Conservation (phyloP, 345 rosid species). For the Eutrema yunnanense region DNA sequence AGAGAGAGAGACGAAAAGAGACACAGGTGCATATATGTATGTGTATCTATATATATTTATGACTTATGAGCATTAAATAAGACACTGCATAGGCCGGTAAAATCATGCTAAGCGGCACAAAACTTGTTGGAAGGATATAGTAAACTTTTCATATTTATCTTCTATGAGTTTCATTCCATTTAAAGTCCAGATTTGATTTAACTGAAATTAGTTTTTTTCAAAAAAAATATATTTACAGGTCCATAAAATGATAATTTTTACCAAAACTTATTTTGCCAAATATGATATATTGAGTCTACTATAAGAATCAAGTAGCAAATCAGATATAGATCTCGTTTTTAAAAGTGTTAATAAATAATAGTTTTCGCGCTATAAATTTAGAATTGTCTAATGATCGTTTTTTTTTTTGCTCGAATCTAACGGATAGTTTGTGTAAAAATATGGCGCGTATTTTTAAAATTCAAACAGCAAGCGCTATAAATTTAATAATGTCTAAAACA, state of each 20-base stretch:
- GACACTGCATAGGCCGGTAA: neutral
- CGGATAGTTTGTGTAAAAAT: neutral
- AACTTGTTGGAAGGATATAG: neutral
- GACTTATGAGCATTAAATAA: neutral
- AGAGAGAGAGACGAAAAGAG: neutral
- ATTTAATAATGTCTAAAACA: neutral
- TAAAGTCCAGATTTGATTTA: neutral
- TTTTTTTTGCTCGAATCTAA: neutral
- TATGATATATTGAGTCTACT: neutral
- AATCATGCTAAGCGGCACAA: constrained; percentile 3
- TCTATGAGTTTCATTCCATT: constrained; percentile 17
- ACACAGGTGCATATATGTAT: neutral
- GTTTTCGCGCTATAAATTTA: neutral
- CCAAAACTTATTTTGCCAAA: neutral
- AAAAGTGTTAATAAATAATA: neutral
- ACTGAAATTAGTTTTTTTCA: neutral
- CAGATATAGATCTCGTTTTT: neutral
- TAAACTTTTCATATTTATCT: constrained; percentile 3
- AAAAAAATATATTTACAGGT: neutral
- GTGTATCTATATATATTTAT: neutral
- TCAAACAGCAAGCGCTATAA: no score
- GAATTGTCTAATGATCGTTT: no score
- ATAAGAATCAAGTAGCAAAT: neutral
- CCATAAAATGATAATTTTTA: neutral
- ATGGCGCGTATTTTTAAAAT: neutral